Base-by-base conservation (phyloP, 2,329 filamentous ascomycete species). In the Alternaria triticina region DNA sequence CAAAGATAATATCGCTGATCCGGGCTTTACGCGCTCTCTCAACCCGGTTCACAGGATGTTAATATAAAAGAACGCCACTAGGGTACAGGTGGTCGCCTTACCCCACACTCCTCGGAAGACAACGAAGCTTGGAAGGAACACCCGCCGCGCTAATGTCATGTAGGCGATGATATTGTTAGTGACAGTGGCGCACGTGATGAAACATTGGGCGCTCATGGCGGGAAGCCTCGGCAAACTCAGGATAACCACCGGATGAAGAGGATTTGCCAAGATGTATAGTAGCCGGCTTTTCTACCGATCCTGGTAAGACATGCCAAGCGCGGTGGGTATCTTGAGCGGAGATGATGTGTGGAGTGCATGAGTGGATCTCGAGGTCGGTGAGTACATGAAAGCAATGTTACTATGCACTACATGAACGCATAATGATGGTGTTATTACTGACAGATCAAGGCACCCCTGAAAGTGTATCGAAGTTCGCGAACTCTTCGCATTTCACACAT, bases 21-120 rank as follows among this genome's bases (percentile, higher is more conserved):
- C 59, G 59, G 55, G 50, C 44, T 62, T 62, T 59, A 54, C 49
- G 55, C 60, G 55, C 56, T 59, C 28, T 50, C 22, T 44, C 23
- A 49, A 58, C 49, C 47, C 30, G 60, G 60, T 54, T 62, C 56
- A 46, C 49, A 62, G 55, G 55, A 62, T 27, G 55, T 62, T 62
- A 59, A 62, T 62, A 62, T 62, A 54, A 59, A 44, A 25, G 20
- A 30, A 44, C 43, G 60, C 60, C 60, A 62, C 59, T 33, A 54
- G 17, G 40, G 43, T 40, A 58, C 10, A 9, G 7, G 22, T 30
- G 44, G 40, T 43, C 17, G 36, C 54, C 49, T 33, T 33, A 54
- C 55, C 60, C 60, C 60, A 62, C 43, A 62, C 40, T 49, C 30
- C 11, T 43, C 43, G 20, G 43, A 43, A 44, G 27, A 45, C 44